Percentiles rank a stretch among this genome's conserved stretches.
These are phyloP conservation scores for Malassezia pachydermatis DNA, from an alignment of 1,284 basidiomycete genomes.

Conservation along the genomic window DNA sequence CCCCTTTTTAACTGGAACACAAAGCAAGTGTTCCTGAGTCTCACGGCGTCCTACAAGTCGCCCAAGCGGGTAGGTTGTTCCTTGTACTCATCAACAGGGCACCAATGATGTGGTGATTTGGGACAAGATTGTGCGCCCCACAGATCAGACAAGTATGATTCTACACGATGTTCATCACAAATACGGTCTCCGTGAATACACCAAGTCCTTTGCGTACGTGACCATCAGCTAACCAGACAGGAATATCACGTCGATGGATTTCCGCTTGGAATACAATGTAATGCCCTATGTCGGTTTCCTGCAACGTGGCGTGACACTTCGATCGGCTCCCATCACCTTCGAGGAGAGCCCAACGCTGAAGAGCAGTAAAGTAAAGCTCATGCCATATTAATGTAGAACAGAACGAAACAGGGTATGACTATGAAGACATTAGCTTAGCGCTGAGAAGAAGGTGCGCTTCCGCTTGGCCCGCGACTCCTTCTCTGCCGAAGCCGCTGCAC, in stretches of 20 bases:
- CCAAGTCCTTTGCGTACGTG: slow-evolving; percentile 66
- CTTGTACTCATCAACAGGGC: slow-evolving; percentile 51
- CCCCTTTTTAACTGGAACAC: slow-evolving; percentile 87
- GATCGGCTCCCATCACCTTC: neutral
- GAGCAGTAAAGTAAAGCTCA: neutral
- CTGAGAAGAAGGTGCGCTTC: slow-evolving; percentile 20
- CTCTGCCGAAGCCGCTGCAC: neutral
- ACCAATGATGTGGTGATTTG: slow-evolving; percentile 76
- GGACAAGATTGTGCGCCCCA: slow-evolving; percentile 73
- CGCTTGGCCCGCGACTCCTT: slow-evolving; percentile 11
- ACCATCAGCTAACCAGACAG: slow-evolving; percentile 13
- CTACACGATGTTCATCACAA: slow-evolving; percentile 62
- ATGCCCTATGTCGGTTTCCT: slow-evolving; percentile 79
- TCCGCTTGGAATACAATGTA: slow-evolving; percentile 72
- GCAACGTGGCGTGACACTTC: slow-evolving; percentile 15
- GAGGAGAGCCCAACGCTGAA: slow-evolving; percentile 13
- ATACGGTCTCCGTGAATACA: slow-evolving; percentile 68
- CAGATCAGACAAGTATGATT: slow-evolving; percentile 63
- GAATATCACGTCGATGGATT: slow-evolving; percentile 54
- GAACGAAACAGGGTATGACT: neutral
- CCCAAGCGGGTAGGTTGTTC: slow-evolving; percentile 24
- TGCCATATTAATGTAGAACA: slow-evolving; percentile 9
- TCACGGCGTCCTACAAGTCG: slow-evolving; percentile 27
- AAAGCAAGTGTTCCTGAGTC: slow-evolving; percentile 68
- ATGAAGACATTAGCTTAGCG: slow-evolving; percentile 5